Conservation (phyloP, 2,329 filamentous ascomycete species). For the Albophoma yamanashiensis region DNA sequence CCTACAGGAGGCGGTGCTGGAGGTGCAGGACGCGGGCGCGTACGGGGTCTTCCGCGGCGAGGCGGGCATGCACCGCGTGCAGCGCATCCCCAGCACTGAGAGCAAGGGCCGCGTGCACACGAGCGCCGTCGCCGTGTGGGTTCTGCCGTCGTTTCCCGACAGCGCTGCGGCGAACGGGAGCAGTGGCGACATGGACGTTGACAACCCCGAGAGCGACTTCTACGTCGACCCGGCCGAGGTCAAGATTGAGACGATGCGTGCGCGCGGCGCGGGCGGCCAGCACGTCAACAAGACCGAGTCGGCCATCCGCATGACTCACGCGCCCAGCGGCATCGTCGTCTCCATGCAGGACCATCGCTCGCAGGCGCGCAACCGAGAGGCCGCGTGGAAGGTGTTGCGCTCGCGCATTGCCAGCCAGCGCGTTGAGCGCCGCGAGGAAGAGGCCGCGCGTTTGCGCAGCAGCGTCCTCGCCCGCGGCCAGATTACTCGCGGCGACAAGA, state of each 20-base stretch:
- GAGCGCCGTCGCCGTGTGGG: constrained; percentile 83
- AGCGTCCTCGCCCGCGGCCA: constrained; percentile 70
- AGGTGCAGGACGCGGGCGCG: constrained; percentile 64
- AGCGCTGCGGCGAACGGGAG: constrained; percentile 32
- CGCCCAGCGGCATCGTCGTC: constrained; percentile 77
- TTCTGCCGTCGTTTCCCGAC: constrained; percentile 72
- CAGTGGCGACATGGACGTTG: constrained; percentile 47
- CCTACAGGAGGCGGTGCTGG: constrained; percentile 78
- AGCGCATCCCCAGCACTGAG: constrained; percentile 86
- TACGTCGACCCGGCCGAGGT: constrained; percentile 82
- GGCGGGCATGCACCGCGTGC: constrained; percentile 89
- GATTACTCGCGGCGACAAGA: constrained; percentile 87
- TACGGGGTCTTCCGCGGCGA: constrained; percentile 79
- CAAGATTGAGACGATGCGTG: constrained; percentile 77
- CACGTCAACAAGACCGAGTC: constrained; percentile 99
- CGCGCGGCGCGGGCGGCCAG: constrained; percentile 85
- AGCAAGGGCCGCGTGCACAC: constrained; percentile 88
- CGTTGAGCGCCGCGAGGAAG: constrained; percentile 74
- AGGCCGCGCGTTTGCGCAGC: constrained; percentile 62
- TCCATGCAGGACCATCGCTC: constrained; percentile 89
- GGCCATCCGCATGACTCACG: constrained; percentile 83
- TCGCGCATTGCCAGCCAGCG: constrained; percentile 71
- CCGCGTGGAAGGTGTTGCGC: constrained; percentile 77
- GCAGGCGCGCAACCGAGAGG: constrained; percentile 79
- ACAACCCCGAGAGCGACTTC: constrained; percentile 84